Evolutionary conservation across 2,329 filamentous ascomycete genomes (phyloP).

Genomic region (Aspergillus pseudonomiae): DNA sequence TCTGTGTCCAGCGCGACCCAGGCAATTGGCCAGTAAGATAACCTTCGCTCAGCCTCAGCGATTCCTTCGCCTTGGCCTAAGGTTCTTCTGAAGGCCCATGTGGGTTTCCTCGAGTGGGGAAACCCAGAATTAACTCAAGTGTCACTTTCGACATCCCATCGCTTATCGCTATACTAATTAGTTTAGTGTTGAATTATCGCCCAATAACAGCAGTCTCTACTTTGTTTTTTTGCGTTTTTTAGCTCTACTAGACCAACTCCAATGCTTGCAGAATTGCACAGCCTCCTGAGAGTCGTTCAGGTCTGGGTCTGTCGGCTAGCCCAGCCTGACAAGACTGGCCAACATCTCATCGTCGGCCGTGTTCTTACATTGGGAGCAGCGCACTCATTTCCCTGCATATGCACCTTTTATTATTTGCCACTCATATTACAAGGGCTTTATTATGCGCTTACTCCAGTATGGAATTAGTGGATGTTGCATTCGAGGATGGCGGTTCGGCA

Average conservation of each 20-base stretch:
- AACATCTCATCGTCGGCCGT: background rate
- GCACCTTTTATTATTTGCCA: background rate
- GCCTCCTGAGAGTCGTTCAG: background rate
- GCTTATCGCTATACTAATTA: background rate
- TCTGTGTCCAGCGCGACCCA: background rate
- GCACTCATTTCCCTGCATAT: background rate
- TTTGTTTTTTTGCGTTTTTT: too few species aligned
- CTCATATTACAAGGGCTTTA: background rate
- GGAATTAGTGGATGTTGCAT: background rate
- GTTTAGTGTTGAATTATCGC: background rate
- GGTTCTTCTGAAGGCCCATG: background rate
- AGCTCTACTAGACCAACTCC: background rate
- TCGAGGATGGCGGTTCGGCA: background rate
- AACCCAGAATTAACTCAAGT: background rate
- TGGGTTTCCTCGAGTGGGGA: background rate
- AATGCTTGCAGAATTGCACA: background rate
- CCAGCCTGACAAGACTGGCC: background rate
- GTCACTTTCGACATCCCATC: background rate
- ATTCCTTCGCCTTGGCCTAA: background rate
- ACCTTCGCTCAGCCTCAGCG: background rate
- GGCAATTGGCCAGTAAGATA: background rate
- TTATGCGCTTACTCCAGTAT: background rate
- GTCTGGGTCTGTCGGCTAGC: background rate
- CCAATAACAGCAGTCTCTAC: background rate
- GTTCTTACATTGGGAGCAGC: background rate